These are phyloP conservation scores for Jaapia argillacea DNA, from an alignment of 768 basidiomycete species.

Conservation along the genomic window DNA sequence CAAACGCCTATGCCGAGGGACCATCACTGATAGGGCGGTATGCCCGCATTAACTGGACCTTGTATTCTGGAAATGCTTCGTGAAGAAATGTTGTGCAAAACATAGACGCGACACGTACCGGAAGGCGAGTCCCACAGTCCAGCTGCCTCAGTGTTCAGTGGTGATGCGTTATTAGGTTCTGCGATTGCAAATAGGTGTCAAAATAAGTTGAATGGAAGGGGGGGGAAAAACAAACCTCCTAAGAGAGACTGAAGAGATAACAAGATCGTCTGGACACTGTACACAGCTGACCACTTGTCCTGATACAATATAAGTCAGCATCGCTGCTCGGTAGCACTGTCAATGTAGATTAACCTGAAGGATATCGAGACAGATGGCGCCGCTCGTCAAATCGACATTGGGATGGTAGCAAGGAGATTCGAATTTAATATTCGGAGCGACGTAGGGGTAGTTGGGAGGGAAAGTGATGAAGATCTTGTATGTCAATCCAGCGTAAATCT, in stretches of 20 bases:
- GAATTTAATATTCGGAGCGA: conserved; percentile 77
- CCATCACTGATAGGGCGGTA: conserved; percentile 45
- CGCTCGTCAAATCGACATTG: conserved; percentile 72
- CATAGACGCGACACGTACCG: conserved; percentile 32
- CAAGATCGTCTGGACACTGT: conserved; percentile 85
- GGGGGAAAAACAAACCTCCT: conserved; percentile 46
- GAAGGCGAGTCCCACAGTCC: conserved; percentile 67
- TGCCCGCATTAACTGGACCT: conserved; percentile 58
- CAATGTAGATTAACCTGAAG: conserved; percentile 45
- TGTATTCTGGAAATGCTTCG: conserved; percentile 42
- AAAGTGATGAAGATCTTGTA: conserved; percentile 83
- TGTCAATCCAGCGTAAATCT: conserved; percentile 72
- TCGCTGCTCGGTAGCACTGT: background rate
- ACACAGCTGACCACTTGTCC: conserved; percentile 93
- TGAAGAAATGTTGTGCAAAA: conserved; percentile 1
- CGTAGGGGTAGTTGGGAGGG: conserved; percentile 84
- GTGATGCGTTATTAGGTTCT: conserved; percentile 94
- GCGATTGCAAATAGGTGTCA: conserved; percentile 5
- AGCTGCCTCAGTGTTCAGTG: conserved; percentile 82
- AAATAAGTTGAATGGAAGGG: background rate
- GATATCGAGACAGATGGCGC: conserved; percentile 82
- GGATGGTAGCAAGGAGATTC: conserved; percentile 89
- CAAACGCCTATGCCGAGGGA: conserved; percentile 21
- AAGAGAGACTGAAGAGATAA: conserved; percentile 81
- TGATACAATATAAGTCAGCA: conserved; percentile 15